Percentiles rank a stretch among this genome's conserved stretches.
Conservation (phyloP, 441 rosid genomes). For the Gossypium gossypioides region DNA sequence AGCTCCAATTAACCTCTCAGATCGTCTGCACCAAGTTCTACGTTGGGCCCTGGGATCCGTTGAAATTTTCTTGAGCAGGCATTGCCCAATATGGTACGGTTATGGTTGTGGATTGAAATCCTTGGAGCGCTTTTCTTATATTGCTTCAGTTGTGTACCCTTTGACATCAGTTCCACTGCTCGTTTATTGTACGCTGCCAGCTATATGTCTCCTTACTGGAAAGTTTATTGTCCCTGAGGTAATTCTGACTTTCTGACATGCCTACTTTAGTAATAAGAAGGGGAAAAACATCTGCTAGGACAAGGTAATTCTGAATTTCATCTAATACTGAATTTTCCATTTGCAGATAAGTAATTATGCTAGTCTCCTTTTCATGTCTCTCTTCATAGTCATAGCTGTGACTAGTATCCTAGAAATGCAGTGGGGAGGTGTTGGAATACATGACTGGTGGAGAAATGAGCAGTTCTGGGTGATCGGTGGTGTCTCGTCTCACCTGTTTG, state of each 20-base stretch:
- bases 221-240: conserved; percentile 95
- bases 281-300: background rate
- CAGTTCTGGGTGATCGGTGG: conserved; percentile 99
- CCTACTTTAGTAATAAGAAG: background rate
- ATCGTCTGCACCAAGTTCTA: conserved; percentile 94
- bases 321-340: conserved; percentile 11
- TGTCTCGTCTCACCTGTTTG: conserved; percentile 84
- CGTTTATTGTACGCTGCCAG: conserved; percentile 79
- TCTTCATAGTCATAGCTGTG: conserved; percentile 71
- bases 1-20: conserved; percentile 94
- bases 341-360: conserved; percentile 89
- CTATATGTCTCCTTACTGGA: conserved; percentile 88
- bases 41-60: conserved; percentile 97
- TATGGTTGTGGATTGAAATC: conserved; percentile 83
- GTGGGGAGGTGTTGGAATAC: conserved; percentile 92
- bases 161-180: conserved; percentile 85
- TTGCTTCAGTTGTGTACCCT: conserved; percentile 83
- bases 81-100: conserved; percentile 97
- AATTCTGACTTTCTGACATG: conserved; percentile 10
- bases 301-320: background rate
- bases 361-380: conserved; percentile 69
- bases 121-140: conserved; percentile 82
- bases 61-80: conserved; percentile 90
- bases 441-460: conserved; percentile 99
- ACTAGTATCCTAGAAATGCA: conserved; percentile 86